Conservation (phyloP, 1,284 basidiomycete species). For the Apiotrichum gamsii region DNA sequence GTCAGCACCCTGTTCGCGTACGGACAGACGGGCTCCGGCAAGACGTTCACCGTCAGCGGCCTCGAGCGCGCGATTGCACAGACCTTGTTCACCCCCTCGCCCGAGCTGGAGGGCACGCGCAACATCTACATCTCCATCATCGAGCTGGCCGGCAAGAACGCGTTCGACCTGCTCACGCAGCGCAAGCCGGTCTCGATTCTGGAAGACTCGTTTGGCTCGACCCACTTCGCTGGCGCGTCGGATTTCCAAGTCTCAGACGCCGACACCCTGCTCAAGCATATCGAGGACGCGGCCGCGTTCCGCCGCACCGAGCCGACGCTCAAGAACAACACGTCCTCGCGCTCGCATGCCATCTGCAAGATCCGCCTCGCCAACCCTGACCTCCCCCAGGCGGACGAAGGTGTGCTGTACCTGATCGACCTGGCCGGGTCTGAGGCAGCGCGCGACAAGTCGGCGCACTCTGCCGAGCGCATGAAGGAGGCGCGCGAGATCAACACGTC, state of each 20-base stretch:
- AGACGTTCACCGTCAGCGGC: conserved; percentile 1
- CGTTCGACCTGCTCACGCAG: neutral
- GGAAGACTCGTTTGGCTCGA: neutral
- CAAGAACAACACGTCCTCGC: neutral
- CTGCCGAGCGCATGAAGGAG: conserved; percentile 3
- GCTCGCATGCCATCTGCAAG: conserved; percentile 1
- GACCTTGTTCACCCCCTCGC: neutral
- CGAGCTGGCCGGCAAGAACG: neutral
- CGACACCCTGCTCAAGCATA: neutral
- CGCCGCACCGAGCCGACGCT: conserved; percentile 1
- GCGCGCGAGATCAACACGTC: conserved; percentile 4
- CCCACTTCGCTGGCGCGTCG: neutral
- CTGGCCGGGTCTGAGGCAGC: conserved; percentile 1
- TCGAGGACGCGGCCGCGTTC: conserved; percentile 1
- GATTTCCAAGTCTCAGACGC: neutral
- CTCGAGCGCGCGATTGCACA: neutral
- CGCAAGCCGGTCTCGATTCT: neutral
- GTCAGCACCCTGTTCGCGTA: conserved; percentile 3
- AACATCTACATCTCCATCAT: neutral
- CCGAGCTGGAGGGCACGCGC: neutral
- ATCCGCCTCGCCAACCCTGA: neutral
- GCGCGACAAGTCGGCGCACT: conserved; percentile 1
- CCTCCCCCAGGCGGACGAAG: neutral
- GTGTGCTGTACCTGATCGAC: neutral
- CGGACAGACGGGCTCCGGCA: conserved; percentile 5